These are phyloP conservation scores for Sambucus nigra DNA, from an alignment of 129 eudicot genomes.

Conservation along the genomic window DNA sequence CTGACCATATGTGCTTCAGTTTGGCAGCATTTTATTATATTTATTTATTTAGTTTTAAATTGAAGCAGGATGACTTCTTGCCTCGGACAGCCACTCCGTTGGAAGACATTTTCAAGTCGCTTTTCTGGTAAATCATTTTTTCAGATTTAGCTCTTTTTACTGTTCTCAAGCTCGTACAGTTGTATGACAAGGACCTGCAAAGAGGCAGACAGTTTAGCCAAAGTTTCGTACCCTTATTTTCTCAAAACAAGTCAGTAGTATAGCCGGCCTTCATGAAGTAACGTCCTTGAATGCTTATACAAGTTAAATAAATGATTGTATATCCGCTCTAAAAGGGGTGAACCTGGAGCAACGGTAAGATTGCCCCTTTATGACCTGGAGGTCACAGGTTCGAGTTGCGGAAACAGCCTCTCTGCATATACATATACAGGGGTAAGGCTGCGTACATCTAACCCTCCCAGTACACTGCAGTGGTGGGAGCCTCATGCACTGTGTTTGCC, in stretches of 20 bases:
- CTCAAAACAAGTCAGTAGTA: neutral
- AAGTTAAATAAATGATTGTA: no score
- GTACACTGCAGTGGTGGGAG: no score
- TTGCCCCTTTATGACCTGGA: no score
- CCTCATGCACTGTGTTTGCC: no score
- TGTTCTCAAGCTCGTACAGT: neutral
- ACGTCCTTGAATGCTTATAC: no score
- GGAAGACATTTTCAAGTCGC: conserved; percentile 96
- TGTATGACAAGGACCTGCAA: neutral
- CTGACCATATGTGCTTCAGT: neutral
- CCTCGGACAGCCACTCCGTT: conserved; percentile 99
- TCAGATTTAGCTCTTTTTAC: neutral
- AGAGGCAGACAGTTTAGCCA: neutral
- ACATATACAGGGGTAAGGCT: no score
- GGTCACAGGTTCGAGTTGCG: no score
- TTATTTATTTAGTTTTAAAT: neutral
- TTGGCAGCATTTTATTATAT: neutral
- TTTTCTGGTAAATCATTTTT: conserved; percentile 60
- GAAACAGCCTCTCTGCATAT: no score
- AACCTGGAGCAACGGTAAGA: no score
- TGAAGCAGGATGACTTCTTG: conserved; percentile 91
- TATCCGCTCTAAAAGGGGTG: no score
- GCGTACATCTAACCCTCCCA: no score
- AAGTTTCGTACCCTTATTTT: neutral
- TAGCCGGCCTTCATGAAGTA: neutral